Conservation (phyloP, 306 rosid genomes). For the Vachellia pachyceras region DNA sequence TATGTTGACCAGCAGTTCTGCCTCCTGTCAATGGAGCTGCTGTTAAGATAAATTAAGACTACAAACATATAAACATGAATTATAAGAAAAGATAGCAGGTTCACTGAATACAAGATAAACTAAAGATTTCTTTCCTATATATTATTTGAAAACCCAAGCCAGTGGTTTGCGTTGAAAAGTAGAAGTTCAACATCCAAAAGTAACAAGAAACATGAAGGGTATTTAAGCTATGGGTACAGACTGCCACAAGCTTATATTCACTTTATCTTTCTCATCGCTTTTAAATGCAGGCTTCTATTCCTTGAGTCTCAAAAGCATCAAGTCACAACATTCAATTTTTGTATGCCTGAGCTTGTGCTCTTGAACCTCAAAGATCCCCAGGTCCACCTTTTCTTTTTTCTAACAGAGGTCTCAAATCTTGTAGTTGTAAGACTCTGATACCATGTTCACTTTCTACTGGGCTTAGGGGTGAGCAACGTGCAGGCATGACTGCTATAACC, state of each 20-base stretch:
- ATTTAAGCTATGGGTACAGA: not conserved
- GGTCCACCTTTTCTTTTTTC: not conserved
- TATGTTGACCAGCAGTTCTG: slow-evolving; percentile 68
- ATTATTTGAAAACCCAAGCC: not conserved
- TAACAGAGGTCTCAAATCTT: not conserved
- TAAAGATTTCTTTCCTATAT: not conserved
- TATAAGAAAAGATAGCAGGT: not conserved
- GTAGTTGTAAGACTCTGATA: not conserved
- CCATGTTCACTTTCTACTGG: not conserved
- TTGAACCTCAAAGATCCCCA: not conserved
- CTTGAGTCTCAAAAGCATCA: not conserved
- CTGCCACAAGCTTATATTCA: not conserved
- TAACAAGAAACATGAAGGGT: not conserved
- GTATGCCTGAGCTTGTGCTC: not conserved
- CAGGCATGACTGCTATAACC: no score
- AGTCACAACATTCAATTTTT: not conserved
- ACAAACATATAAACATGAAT: not conserved
- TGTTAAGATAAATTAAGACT: not conserved
- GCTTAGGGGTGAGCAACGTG: no score
- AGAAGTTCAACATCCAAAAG: not conserved
- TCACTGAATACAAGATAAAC: not conserved
- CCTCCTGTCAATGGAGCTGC: slow-evolving; percentile 53
- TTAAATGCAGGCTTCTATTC: not conserved
- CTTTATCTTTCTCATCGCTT: not conserved
- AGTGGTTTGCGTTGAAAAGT: not conserved